Percentiles rank a stretch among this genome's conserved stretches.
Conservation (phyloP, 176 grass and related monocot genomes). For the Urochloa ruziziensis region DNA sequence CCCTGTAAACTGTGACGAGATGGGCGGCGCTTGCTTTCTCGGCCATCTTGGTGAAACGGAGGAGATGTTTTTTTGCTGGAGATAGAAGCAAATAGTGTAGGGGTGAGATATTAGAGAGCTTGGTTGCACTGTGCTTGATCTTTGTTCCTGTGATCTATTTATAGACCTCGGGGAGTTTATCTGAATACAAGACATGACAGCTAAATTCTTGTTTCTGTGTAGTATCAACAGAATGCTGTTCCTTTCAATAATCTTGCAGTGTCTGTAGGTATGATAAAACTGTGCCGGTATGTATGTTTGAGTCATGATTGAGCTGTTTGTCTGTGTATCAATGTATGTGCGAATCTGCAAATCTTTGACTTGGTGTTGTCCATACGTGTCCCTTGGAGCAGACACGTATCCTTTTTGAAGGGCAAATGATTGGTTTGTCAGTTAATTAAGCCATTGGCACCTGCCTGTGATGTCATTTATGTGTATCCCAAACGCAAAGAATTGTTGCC, state of each 20-base stretch:
- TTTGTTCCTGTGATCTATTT: constrained; percentile 25
- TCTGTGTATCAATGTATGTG: constrained; percentile 17
- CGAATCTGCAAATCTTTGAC: constrained; percentile 41
- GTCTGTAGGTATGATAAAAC: constrained; percentile 36
- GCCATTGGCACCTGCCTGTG: constrained; percentile 4
- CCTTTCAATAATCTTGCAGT: constrained; percentile 11
- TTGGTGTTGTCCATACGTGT: background rate
- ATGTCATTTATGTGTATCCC: background rate
- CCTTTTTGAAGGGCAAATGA: background rate
- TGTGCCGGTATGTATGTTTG: constrained; percentile 18
- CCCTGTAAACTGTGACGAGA: constrained; percentile 32
- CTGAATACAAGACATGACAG: constrained; percentile 36
- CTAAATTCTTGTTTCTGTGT: constrained; percentile 29
- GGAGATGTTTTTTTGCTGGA: background rate
- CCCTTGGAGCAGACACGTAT: constrained; percentile 11
- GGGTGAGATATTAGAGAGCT: constrained; percentile 11
- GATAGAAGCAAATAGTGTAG: background rate
- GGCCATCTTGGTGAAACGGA: constrained; percentile 37
- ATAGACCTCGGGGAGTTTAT: constrained; percentile 40
- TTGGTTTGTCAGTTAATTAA: background rate
- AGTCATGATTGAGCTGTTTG: constrained; percentile 41
- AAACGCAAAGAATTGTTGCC: constrained; percentile 21
- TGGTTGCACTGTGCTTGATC: constrained; percentile 20
- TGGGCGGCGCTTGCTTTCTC: background rate
- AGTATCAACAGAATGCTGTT: background rate